Evolutionary conservation across 257 asterid species (phyloP).

Genomic region (Solanum raphanifolium): DNA sequence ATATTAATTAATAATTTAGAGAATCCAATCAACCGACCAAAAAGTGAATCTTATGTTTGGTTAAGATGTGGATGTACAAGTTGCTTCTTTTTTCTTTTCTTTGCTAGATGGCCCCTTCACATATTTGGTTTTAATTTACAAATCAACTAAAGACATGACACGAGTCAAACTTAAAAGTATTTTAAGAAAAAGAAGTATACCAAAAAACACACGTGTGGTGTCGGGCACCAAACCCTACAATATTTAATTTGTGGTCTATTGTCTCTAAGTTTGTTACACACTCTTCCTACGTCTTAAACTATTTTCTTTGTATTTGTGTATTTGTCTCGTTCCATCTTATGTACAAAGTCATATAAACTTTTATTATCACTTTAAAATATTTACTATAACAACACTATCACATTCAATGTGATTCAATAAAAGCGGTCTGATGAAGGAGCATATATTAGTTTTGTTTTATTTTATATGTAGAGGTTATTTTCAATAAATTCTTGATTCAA

Average conservation of each 20-base stretch:
- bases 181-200: background rate
- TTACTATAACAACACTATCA: background rate
- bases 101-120: background rate
- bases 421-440: background rate
- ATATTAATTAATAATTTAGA: background rate
- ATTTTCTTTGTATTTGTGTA: background rate
- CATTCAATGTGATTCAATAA: background rate
- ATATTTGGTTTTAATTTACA: constrained; percentile 1
- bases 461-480: background rate
- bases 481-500: background rate
- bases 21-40: constrained; percentile 30
- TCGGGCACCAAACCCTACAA: constrained; percentile 17
- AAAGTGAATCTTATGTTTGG: constrained; percentile 11
- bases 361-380: background rate
- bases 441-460: background rate
- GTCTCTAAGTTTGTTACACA: background rate
- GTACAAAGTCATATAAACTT: background rate
- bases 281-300: background rate
- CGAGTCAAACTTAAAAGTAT: background rate
- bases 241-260: background rate
- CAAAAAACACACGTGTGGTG: constrained; percentile 34
- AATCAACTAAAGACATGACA: constrained; percentile 2
- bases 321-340: background rate
- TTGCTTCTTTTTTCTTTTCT: background rate
- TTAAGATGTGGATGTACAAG: constrained; percentile 8